These are phyloP conservation scores for Gonium pectorale DNA, from an alignment of 139 green algal genomes.

Conservation along the genomic window DNA sequence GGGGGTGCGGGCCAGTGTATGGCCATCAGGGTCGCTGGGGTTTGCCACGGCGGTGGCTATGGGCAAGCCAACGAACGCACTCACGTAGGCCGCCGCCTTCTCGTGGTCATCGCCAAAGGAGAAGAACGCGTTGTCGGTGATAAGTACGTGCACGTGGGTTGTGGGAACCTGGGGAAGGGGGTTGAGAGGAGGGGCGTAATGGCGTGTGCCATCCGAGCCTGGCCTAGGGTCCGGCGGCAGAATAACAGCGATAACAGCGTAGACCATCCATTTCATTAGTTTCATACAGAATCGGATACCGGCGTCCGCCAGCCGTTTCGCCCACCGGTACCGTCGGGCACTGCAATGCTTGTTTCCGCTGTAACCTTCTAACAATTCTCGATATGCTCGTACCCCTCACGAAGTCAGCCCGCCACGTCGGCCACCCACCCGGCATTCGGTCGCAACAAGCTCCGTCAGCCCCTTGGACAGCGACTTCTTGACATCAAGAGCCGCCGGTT, in stretches of 20 bases:
- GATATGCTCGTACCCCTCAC: neutral
- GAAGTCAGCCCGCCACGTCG: neutral
- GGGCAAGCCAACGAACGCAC: neutral
- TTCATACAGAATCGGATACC: neutral
- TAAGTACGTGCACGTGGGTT: constrained; percentile 28
- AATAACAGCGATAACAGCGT: neutral
- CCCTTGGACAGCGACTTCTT: neutral
- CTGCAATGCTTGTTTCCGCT: neutral
- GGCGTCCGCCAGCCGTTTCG: neutral
- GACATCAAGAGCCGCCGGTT: neutral
- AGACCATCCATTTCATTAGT: too few relatives aligned
- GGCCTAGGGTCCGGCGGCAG: too few relatives aligned
- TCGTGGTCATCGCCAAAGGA: constrained; percentile 33
- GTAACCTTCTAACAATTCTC: neutral
- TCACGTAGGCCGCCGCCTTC: constrained; percentile 31
- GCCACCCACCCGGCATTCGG: neutral
- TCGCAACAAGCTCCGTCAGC: neutral
- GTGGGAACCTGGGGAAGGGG: constrained; percentile 13
- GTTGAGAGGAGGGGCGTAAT: too few relatives aligned
- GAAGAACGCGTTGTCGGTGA: constrained; percentile 37
- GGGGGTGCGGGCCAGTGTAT: too few relatives aligned
- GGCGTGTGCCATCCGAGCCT: too few relatives aligned
- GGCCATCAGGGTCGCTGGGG: neutral
- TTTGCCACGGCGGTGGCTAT: too few relatives aligned
- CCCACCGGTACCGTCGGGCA: neutral